Conservation (phyloP, 139 green algal species). For the Picochlorum sp. region DNA sequence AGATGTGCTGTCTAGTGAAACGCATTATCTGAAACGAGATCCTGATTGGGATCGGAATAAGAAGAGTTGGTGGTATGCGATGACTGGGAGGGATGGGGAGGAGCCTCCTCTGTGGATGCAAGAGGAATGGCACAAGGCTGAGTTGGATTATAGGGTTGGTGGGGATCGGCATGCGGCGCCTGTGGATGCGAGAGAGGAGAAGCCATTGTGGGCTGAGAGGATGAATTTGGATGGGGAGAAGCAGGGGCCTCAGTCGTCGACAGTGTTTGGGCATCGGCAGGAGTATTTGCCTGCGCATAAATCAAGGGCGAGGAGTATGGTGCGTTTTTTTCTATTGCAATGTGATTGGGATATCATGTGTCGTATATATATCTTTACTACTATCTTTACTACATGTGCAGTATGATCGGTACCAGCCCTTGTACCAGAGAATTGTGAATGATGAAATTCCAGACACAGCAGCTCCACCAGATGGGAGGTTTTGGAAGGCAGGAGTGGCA, state of each 20-base stretch:
- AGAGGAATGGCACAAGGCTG: conserved; percentile 19
- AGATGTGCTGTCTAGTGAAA: conserved; percentile 15
- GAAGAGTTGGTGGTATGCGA: conserved; percentile 24
- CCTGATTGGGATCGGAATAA: conserved; percentile 21
- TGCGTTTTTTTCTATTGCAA: neutral
- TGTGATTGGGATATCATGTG: neutral
- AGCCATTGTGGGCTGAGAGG: conserved; percentile 30
- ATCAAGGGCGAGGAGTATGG: conserved; percentile 26
- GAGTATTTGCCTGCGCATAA: conserved; percentile 32
- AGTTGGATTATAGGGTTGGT: conserved; percentile 24
- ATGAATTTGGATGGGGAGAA: conserved; percentile 17
- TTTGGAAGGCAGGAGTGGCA: conserved; percentile 32
- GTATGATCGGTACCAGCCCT: conserved; percentile 32
- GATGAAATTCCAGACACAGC: conserved; percentile 29
- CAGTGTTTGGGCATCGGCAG: conserved; percentile 26
- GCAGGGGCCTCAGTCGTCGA: conserved; percentile 19
- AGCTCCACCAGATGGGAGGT: conserved; percentile 27
- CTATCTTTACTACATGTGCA: neutral
- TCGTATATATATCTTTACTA: neutral
- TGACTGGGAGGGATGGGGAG: conserved; percentile 10
- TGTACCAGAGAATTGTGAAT: conserved; percentile 22
- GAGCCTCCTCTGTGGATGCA: conserved; percentile 31
- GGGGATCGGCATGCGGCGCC: conserved; percentile 7
- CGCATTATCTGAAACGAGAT: conserved; percentile 17
- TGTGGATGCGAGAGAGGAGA: conserved; percentile 7